Percentiles rank a stretch among this genome's conserved stretches.
phyloP scores from a whole-genome alignment of 345 rosid genomes.

The Garcia nutans region DNA sequence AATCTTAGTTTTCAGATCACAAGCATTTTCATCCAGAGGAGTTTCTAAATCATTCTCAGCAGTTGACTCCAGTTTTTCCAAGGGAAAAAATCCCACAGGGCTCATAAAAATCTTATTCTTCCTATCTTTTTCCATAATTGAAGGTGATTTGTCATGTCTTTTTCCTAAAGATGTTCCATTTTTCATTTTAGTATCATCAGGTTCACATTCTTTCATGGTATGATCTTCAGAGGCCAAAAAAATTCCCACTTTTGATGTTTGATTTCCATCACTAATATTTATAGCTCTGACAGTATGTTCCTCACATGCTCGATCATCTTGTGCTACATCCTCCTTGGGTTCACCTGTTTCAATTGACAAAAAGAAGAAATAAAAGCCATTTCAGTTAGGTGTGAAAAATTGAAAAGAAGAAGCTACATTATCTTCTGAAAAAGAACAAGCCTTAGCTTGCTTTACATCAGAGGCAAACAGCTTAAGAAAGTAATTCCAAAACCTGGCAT shows the following conservation, averaged over 20 bases:
- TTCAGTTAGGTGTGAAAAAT: conserved; percentile 3
- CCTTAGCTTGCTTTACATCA: neutral
- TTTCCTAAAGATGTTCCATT: conserved; percentile 17
- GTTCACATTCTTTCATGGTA: conserved; percentile 24
- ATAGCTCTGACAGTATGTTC: conserved; percentile 20
- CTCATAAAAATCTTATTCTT: conserved; percentile 14
- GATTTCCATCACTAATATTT: conserved; percentile 27
- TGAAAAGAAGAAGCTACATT: neutral
- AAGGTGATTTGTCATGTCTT: conserved; percentile 25
- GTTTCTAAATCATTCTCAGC: conserved; percentile 51
- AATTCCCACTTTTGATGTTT: conserved; percentile 27
- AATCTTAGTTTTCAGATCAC: conserved; percentile 27
- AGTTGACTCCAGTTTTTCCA: conserved; percentile 54
- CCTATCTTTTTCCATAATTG: conserved; percentile 27
- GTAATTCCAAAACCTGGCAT: neutral
- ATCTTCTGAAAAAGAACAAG: neutral
- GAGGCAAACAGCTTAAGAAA: neutral
- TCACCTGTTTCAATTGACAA: conserved; percentile 34
- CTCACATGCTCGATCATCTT: conserved; percentile 17
- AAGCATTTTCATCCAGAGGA: conserved; percentile 25
- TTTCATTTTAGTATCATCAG: conserved; percentile 15
- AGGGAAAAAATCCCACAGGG: conserved; percentile 18
- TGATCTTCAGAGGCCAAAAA: conserved; percentile 25
- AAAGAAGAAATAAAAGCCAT: conserved; percentile 13
- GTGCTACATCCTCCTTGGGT: conserved; percentile 21